Evolutionary conservation across 2,329 filamentous ascomycete species (phyloP), one percentile per base, ranked within the genome.

Genomic region (Fusarium algeriense): DNA sequence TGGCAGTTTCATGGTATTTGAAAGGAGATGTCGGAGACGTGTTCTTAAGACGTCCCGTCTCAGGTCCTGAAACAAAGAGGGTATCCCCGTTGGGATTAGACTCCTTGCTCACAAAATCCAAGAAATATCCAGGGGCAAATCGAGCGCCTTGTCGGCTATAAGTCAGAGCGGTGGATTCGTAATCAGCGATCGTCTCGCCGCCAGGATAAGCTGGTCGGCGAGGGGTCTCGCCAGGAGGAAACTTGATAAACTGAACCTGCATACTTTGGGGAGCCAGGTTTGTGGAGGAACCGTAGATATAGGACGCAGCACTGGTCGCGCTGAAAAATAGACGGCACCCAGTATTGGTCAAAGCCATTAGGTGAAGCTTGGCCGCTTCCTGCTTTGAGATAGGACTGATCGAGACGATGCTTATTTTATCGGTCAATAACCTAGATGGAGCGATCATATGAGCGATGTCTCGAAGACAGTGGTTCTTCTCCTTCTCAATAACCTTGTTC

Each of bases 221-320:
- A 61, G 79, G 41, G 23, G 55, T 71, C 23, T 76, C 68, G 67
- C 78, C 80, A 60, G 96, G 96, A 2, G 97, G 96, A 64, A 97
- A 97, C 78, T 96, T 97, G 81, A 99, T 93, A 77, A 97, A 96
- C 74, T 97, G 92, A n/a, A 98, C 90, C 80, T 98, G 95, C 94
- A 99, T 98, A 81, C 94, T 98, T 75, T 93, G 95, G 1, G 96
- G 95, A 1, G 93, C 90, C 63, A 86, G 80, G 64, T 86, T 91
- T 11, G 88, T 86, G 23, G 88, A 85, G 26, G 88, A 87, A 17
- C 86, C 87, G 34, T 89, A 85, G 79, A 86, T 88, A 82, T 91
- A 91, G 0, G 86, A 92, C 3, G 90, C 89, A 20, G 93, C 92
- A 70, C 92, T 92, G 0, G 94, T 97, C 8, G 95, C 94, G 78